A percentile compares a stretch with the other conserved stretches of the same genome.
Evolutionary conservation across 2,329 filamentous ascomycete species (phyloP).

Genomic region (Erysiphe neolycopersici): DNA sequence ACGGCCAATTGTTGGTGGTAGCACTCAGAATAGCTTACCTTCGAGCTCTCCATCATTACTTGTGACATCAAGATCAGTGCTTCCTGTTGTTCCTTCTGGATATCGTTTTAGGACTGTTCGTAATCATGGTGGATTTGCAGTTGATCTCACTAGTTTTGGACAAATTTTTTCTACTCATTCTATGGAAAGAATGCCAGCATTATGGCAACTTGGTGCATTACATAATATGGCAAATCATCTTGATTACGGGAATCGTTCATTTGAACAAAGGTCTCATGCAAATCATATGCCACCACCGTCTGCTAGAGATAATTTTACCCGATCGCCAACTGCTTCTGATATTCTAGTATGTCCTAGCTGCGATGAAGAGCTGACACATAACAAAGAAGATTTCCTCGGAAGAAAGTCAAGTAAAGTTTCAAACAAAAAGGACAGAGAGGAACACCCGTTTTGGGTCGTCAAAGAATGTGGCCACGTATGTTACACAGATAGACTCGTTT

Average conservation of each 20-base stretch:
- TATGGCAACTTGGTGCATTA: background rate
- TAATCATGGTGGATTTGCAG: background rate
- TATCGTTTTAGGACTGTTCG: background rate
- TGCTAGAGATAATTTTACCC: slow-evolving; percentile 51
- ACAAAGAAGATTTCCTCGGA: slow-evolving; percentile 18
- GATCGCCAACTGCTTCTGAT: slow-evolving; percentile 44
- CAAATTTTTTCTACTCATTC: slow-evolving; percentile 1
- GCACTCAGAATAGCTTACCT: background rate
- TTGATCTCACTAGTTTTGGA: background rate
- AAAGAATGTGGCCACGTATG: slow-evolving; percentile 80
- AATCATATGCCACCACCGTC: slow-evolving; percentile 17
- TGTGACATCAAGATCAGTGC: background rate
- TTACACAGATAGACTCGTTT: slow-evolving; percentile 3
- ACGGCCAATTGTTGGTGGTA: background rate
- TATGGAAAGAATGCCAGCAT: slow-evolving; percentile 2
- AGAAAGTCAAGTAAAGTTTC: slow-evolving; percentile 21
- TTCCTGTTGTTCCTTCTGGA: background rate
- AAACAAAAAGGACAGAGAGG: slow-evolving; percentile 24
- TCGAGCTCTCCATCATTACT: slow-evolving; percentile 2
- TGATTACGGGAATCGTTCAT: slow-evolving; percentile 10
- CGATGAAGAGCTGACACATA: slow-evolving; percentile 54
- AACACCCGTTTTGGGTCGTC: slow-evolving; percentile 78
- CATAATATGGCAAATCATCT: slow-evolving; percentile 8
- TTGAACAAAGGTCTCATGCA: slow-evolving; percentile 7
- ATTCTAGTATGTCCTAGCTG: slow-evolving; percentile 69